These are phyloP conservation scores for Neurospora sp. DNA, from an alignment of 2,329 filamentous ascomycete genomes.

Conservation along the genomic window DNA sequence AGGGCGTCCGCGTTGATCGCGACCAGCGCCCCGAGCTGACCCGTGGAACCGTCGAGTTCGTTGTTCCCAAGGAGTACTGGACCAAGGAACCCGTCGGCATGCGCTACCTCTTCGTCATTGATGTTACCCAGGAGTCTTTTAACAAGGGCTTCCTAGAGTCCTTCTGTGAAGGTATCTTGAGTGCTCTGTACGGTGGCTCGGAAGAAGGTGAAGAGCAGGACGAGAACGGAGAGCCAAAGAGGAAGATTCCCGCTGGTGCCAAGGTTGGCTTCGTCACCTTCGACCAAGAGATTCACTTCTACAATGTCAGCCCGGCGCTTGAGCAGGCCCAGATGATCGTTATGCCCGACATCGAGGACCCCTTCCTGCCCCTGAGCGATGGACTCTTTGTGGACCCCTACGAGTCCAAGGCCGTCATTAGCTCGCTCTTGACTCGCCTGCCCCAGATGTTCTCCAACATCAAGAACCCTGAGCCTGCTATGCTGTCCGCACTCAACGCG, in stretches of 20 bases:
- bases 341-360: slow-evolving; percentile 94
- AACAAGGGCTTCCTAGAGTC: slow-evolving; percentile 86
- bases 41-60: slow-evolving; percentile 87
- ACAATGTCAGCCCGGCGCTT: slow-evolving; percentile 74
- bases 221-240: slow-evolving; percentile 42
- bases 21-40: slow-evolving; percentile 82
- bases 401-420: slow-evolving; percentile 79
- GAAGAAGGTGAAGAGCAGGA: slow-evolving; percentile 41
- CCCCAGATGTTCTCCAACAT: slow-evolving; percentile 78
- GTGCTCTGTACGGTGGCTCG: slow-evolving; percentile 65
- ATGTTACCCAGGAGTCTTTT: slow-evolving; percentile 83
- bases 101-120: slow-evolving; percentile 82
- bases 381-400: slow-evolving; percentile 92
- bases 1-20: slow-evolving; percentile 78
- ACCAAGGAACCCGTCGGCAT: slow-evolving; percentile 84
- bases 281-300: slow-evolving; percentile 96
- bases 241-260: slow-evolving; percentile 61
- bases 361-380: slow-evolving; percentile 84
- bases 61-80: slow-evolving; percentile 98
- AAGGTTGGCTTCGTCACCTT: slow-evolving; percentile 94
- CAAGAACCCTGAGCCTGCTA: slow-evolving; percentile 83
- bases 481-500: slow-evolving; percentile 75
- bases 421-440: slow-evolving; percentile 71
- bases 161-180: slow-evolving; percentile 80
- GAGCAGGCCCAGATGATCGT: slow-evolving; percentile 96